A percentile compares a stretch with the other conserved stretches of the same genome.
phyloP scores from a whole-genome alignment of 257 asterid species.

The Penstemon davidsonii region DNA sequence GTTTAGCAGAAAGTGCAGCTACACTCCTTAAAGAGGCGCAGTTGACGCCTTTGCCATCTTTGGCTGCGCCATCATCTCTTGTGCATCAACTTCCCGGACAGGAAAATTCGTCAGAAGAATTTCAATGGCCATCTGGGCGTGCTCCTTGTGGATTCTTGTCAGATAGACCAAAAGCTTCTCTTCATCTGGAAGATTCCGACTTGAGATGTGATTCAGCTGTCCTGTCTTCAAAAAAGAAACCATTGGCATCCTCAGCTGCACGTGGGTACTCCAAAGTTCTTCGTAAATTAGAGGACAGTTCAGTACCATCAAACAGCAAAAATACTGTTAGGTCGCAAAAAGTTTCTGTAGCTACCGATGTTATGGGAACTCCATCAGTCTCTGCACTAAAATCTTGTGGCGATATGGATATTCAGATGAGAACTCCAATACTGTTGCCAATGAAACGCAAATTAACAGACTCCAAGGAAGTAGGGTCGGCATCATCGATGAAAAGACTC shows the following conservation, averaged over 20 bases:
- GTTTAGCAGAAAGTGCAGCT: conserved; percentile 68
- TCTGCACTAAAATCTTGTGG: conserved; percentile 48
- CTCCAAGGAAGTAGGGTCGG: conserved; percentile 49
- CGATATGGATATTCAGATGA: conserved; percentile 49
- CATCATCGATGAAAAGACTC: conserved; percentile 60
- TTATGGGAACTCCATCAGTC: conserved; percentile 51
- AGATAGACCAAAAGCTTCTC: conserved; percentile 50
- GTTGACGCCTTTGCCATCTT: conserved; percentile 84
- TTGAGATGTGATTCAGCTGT: conserved; percentile 50
- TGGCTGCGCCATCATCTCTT: conserved; percentile 84
- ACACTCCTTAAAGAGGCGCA: conserved; percentile 88
- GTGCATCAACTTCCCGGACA: conserved; percentile 68
- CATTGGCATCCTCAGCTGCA: conserved; percentile 39
- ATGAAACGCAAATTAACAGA: conserved; percentile 84
- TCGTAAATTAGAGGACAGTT: conserved; percentile 47
- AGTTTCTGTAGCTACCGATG: conserved; percentile 37
- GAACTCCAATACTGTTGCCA: conserved; percentile 86
- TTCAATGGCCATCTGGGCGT: conserved; percentile 93
- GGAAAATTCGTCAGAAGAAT: conserved; percentile 63
- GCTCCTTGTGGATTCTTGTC: conserved; percentile 67
- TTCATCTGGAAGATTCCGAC: conserved; percentile 47
- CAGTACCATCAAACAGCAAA: conserved; percentile 44
- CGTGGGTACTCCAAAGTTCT: conserved; percentile 42
- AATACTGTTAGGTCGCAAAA: conserved; percentile 37
- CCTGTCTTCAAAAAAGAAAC: conserved; percentile 59